Conservation (phyloP, 768 basidiomycete genomes). For the Hypholoma fasciculare region DNA sequence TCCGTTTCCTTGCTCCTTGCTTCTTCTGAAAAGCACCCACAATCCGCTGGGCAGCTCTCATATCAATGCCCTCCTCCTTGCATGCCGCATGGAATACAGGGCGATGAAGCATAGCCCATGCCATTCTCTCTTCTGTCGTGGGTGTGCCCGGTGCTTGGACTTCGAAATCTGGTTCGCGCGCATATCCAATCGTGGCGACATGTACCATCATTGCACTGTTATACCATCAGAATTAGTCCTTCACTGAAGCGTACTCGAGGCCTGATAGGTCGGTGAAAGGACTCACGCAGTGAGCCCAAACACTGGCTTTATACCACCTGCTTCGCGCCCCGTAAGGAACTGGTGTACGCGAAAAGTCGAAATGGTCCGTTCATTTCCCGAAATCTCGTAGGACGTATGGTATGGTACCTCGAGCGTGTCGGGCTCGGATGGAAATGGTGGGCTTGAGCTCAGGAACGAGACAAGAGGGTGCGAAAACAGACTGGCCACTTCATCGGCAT, state of each 20-base stretch:
- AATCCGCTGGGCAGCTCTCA: slow-evolving; percentile 27
- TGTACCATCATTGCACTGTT: slow-evolving; percentile 45
- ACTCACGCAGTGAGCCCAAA: slow-evolving; percentile 86
- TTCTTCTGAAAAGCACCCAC: slow-evolving; percentile 18
- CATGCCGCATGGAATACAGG: slow-evolving; percentile 38
- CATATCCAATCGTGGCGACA: slow-evolving; percentile 45
- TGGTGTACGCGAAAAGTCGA: slow-evolving; percentile 61
- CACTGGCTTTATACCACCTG: slow-evolving; percentile 84
- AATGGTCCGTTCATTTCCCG: slow-evolving; percentile 38
- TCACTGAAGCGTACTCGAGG: not conserved
- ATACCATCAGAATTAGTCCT: not conserved
- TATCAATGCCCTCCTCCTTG: slow-evolving; percentile 38
- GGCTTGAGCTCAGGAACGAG: slow-evolving; percentile 64
- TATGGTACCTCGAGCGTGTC: slow-evolving; percentile 60
- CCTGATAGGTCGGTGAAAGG: not conserved
- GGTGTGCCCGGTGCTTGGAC: slow-evolving; percentile 34
- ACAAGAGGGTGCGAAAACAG: slow-evolving; percentile 86
- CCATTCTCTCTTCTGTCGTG: slow-evolving; percentile 37
- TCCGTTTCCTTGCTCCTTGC: slow-evolving; percentile 9
- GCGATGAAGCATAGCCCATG: slow-evolving; percentile 40
- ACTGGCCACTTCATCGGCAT: slow-evolving; percentile 72
- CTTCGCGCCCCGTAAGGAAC: slow-evolving; percentile 87
- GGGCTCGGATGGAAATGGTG: slow-evolving; percentile 57
- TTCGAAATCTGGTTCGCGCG: slow-evolving; percentile 44
- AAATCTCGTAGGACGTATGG: slow-evolving; percentile 61